These are phyloP conservation scores for Arthrobotrys megalospora DNA, from an alignment of 2,329 filamentous ascomycete genomes.

Conservation along the genomic window DNA sequence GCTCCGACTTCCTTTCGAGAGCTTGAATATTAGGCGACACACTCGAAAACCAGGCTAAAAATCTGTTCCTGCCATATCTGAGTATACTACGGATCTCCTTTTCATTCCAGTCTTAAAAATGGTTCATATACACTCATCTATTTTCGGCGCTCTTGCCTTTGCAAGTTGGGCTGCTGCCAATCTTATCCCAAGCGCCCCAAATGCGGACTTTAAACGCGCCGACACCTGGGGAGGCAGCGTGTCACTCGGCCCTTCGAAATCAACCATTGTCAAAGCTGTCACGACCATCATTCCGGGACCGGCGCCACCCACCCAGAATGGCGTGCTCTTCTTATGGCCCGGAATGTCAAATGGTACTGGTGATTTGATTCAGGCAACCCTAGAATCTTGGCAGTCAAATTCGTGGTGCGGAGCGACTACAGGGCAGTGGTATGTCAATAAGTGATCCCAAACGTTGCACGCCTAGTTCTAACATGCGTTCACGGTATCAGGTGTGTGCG, in stretches of 20 bases:
- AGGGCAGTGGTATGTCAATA: slow-evolving; percentile 68
- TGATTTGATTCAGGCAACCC: slow-evolving; percentile 68
- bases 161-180: slow-evolving; percentile 18
- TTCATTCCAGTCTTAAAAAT: slow-evolving; percentile 2
- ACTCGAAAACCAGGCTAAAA: neutral
- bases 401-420: slow-evolving; percentile 68
- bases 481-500: slow-evolving; percentile 63
- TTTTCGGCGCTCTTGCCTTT: slow-evolving; percentile 16
- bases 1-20: neutral
- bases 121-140: slow-evolving; percentile 9
- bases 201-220: slow-evolving; percentile 30
- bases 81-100: neutral
- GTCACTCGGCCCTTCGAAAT: slow-evolving; percentile 67
- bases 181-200: slow-evolving; percentile 36
- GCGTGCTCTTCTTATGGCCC: slow-evolving; percentile 69
- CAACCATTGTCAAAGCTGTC: slow-evolving; percentile 67
- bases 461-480: neutral
- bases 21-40: neutral
- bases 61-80: neutral
- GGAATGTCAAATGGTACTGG: slow-evolving; percentile 70
- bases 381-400: slow-evolving; percentile 68
- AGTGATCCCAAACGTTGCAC: neutral
- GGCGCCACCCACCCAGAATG: slow-evolving; percentile 67
- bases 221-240: slow-evolving; percentile 68
- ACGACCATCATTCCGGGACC: slow-evolving; percentile 68